Evolutionary conservation across 106 monocot genomes (phyloP).

Genomic region (Acanthochlamys bracteata): DNA sequence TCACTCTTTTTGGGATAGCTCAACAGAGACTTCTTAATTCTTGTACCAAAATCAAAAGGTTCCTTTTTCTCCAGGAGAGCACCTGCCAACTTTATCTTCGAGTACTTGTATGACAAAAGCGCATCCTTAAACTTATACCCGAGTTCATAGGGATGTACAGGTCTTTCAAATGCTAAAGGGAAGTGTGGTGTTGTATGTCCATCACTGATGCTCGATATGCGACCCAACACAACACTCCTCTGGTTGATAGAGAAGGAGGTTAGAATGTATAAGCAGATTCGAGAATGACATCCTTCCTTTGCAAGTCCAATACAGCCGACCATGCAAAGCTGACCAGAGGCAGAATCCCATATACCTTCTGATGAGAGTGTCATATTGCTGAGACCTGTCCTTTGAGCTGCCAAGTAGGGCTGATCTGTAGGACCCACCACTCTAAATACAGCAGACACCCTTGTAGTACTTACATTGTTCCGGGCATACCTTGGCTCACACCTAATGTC

Average conservation of each 20-base stretch:
- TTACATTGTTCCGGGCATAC: not conserved
- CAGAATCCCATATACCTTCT: conserved; percentile 51
- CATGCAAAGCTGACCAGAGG: conserved; percentile 68
- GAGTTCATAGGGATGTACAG: conserved; percentile 23
- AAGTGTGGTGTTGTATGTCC: not conserved
- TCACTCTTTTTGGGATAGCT: conserved; percentile 43
- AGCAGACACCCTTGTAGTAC: conserved; percentile 41
- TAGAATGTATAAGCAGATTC: conserved; percentile 55
- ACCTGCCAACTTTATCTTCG: conserved; percentile 39
- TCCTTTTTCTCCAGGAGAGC: conserved; percentile 46
- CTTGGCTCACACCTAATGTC: conserved; percentile 49
- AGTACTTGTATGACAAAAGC: conserved; percentile 36
- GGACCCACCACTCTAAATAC: conserved; percentile 40
- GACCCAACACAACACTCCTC: conserved; percentile 27
- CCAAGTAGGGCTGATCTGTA: conserved; percentile 14
- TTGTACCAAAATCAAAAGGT: conserved; percentile 37
- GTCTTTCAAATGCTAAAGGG: conserved; percentile 43
- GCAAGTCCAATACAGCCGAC: conserved; percentile 44
- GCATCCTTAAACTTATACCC: conserved; percentile 12
- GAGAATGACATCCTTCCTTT: conserved; percentile 26
- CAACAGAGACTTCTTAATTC: conserved; percentile 48
- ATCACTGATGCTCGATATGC: conserved; percentile 29
- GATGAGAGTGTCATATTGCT: conserved; percentile 36
- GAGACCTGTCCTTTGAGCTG: conserved; percentile 26
- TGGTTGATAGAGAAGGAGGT: conserved; percentile 41